A percentile compares a stretch with the other conserved stretches of the same genome.
These are phyloP conservation scores for Penicillium verhagenii DNA, from an alignment of 495 filamentous ascomycete species.

Conservation along the genomic window DNA sequence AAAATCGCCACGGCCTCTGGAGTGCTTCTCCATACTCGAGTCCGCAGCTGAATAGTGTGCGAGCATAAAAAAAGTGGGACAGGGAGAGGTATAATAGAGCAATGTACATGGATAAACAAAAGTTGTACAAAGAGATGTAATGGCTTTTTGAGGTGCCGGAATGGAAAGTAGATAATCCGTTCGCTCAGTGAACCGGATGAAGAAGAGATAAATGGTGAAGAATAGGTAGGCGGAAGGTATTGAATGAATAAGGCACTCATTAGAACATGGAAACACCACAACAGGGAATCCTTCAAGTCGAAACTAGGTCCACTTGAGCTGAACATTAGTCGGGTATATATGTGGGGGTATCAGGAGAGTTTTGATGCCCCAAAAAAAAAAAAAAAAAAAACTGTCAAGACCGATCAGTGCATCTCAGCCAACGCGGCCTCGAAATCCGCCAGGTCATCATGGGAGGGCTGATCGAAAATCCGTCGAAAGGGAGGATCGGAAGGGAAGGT, in stretches of 20 bases:
- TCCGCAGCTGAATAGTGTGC: neutral
- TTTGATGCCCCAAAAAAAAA: no score
- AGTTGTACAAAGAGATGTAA: conserved; percentile 24
- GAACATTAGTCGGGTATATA: neutral
- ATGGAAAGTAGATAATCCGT: conserved; percentile 5
- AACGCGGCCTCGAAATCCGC: conserved; percentile 33
- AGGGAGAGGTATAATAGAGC: conserved; percentile 5
- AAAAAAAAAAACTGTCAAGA: no score
- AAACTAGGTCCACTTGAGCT: neutral
- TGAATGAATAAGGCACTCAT: conserved; percentile 4
- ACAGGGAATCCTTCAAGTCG: neutral
- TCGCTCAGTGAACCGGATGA: conserved; percentile 1
- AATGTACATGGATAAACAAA: conserved; percentile 26
- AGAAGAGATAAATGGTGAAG: neutral
- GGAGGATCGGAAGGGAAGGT: conserved; percentile 36
- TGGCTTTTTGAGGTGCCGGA: conserved; percentile 16
- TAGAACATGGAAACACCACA: neutral
- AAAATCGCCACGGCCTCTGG: conserved; percentile 18
- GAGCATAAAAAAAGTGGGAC: conserved; percentile 6
- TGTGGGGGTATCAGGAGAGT: neutral
- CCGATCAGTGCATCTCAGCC: conserved; percentile 25
- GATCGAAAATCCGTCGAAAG: conserved; percentile 47
- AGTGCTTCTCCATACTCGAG: conserved; percentile 8
- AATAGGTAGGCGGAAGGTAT: conserved; percentile 9
- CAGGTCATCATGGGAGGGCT: conserved; percentile 35